These are phyloP conservation scores for Coemansia sp. DNA, from an alignment of 192 early-diverging fungal species.

Conservation along the genomic window DNA sequence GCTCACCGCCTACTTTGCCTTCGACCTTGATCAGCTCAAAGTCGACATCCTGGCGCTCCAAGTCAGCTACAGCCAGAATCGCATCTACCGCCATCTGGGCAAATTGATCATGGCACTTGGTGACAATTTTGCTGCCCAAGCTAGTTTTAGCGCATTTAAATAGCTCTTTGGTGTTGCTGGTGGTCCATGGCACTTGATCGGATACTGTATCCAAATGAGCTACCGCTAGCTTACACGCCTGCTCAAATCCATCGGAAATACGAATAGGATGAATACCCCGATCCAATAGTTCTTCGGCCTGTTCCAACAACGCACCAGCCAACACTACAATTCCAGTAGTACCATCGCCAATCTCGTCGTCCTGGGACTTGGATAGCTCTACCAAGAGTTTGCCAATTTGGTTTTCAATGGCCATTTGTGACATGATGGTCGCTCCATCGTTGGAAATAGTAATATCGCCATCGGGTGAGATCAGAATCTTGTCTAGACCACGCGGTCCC, in stretches of 20 bases:
- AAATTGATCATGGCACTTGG: slow-evolving; percentile 97
- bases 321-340: slow-evolving; percentile 99
- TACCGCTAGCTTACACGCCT: slow-evolving; percentile 93
- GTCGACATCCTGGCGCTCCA: slow-evolving; percentile 99
- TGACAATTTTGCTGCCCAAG: slow-evolving; percentile 98
- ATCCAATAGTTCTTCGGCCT: slow-evolving; percentile 92
- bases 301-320: slow-evolving; percentile 95
- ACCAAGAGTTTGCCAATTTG: slow-evolving; percentile 98
- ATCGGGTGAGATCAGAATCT: slow-evolving; percentile 98
- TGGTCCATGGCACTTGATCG: slow-evolving; percentile 82
- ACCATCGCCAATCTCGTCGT: slow-evolving; percentile 99
- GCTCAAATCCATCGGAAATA: slow-evolving; percentile 97
- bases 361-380: slow-evolving; percentile 96
- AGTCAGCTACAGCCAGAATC: slow-evolving; percentile 94
- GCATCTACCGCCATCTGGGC: slow-evolving; percentile 98
- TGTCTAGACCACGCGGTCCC: slow-evolving; percentile 97
- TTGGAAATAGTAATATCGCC: slow-evolving; percentile 99
- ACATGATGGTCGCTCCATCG: slow-evolving; percentile 98
- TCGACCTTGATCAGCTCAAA: slow-evolving; percentile 99
- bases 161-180: slow-evolving; percentile 78
- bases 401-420: slow-evolving; percentile 98
- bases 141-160: slow-evolving; percentile 95
- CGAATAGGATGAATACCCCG: slow-evolving; percentile 98
- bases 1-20: slow-evolving; percentile 96
- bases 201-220: slow-evolving; percentile 87